Evolutionary conservation across 306 rosid genomes (phyloP).

Genomic region (Alnus rubra): DNA sequence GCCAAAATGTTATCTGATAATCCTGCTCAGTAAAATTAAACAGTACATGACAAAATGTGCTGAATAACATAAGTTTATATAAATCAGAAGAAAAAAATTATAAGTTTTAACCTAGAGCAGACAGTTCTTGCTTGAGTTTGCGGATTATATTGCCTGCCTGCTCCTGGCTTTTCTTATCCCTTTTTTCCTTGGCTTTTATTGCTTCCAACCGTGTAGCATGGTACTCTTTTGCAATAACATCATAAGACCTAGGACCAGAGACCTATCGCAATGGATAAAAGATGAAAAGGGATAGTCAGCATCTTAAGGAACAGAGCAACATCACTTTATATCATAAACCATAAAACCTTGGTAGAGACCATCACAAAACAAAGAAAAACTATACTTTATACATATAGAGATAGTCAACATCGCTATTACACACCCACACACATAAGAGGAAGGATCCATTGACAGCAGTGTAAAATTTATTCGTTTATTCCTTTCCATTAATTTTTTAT

Average conservation of each 20-base stretch:
- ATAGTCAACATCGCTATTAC: background rate
- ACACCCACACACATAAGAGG: background rate
- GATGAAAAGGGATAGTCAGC: slow-evolving; percentile 19
- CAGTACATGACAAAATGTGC: slow-evolving; percentile 16
- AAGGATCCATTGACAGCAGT: background rate
- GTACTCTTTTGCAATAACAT: slow-evolving; percentile 77
- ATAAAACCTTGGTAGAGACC: background rate
- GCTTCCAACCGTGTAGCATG: slow-evolving; percentile 84
- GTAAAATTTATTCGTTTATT: background rate
- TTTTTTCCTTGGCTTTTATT: slow-evolving; percentile 64
- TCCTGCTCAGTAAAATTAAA: slow-evolving; percentile 53
- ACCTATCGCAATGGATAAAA: slow-evolving; percentile 44
- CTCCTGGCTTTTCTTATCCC: slow-evolving; percentile 76
- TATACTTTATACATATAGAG: background rate
- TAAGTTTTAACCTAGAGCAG: slow-evolving; percentile 59
- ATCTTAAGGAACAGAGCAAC: slow-evolving; percentile 2
- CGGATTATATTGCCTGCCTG: slow-evolving; percentile 69
- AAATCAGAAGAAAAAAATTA: slow-evolving; percentile 26
- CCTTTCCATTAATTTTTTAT: background rate
- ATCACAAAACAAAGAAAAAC: background rate
- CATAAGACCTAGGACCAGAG: slow-evolving; percentile 63
- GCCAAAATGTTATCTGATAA: slow-evolving; percentile 65
- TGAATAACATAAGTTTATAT: slow-evolving; percentile 13
- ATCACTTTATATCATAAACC: background rate
- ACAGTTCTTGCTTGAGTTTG: slow-evolving; percentile 76